Conservation (phyloP, 768 basidiomycete genomes). For the Lactarius quietus region DNA sequence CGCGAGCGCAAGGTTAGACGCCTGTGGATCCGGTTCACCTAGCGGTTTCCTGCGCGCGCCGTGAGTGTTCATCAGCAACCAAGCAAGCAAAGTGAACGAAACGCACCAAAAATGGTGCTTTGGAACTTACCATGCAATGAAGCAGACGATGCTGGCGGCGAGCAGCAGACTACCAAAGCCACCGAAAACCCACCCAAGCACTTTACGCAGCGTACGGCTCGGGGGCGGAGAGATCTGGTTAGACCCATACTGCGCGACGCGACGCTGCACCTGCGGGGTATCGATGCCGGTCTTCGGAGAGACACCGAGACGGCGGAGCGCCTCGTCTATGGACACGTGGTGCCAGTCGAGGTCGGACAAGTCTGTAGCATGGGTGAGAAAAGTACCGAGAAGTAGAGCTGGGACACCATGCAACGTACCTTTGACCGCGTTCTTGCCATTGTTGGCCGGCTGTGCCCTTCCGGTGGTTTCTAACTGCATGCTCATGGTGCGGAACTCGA, state of each 20-base stretch:
- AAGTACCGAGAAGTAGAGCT: neutral
- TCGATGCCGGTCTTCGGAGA: constrained; percentile 50
- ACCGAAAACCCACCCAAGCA: constrained; percentile 51
- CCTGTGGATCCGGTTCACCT: constrained; percentile 49
- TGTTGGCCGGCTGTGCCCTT: neutral
- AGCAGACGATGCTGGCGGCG: constrained; percentile 51
- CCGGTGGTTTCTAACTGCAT: constrained; percentile 17
- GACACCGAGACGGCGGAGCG: constrained; percentile 34
- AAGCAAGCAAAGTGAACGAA: neutral
- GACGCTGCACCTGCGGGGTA: constrained; percentile 42
- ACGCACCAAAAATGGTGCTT: neutral
- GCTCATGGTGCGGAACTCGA: constrained; percentile 27
- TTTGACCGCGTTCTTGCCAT: constrained; percentile 12
- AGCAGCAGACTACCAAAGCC: constrained; percentile 47
- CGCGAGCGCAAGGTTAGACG: constrained; percentile 58
- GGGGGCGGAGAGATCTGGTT: constrained; percentile 51
- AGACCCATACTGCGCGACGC: constrained; percentile 43
- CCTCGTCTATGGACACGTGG: constrained; percentile 18
- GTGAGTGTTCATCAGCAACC: neutral
- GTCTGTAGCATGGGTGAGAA: constrained; percentile 2
- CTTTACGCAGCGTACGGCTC: constrained; percentile 42
- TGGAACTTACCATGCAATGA: constrained; percentile 43
- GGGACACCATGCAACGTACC: constrained; percentile 4
- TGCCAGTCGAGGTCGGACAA: constrained; percentile 25
- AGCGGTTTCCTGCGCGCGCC: constrained; percentile 58